These are phyloP conservation scores for Megacollybia marginata DNA, from an alignment of 768 basidiomycete genomes.

Conservation along the genomic window DNA sequence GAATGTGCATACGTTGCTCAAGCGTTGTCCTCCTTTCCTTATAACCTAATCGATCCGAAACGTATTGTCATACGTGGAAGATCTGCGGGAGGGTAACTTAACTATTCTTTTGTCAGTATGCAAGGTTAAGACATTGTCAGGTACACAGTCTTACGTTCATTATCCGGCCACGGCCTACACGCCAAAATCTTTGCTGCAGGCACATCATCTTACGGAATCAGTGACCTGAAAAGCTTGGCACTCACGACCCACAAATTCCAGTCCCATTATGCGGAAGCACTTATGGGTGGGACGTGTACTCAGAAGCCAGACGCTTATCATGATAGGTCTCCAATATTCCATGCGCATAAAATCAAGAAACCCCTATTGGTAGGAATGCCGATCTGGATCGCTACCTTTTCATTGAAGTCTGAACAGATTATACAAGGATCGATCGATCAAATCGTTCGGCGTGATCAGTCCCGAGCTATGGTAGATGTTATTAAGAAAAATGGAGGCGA, in stretches of 20 bases:
- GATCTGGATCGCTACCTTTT: too few relatives aligned
- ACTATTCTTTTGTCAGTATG: constrained; percentile 48
- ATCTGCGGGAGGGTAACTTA: constrained; percentile 70
- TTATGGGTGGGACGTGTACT: constrained; percentile 45
- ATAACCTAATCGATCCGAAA: constrained; percentile 52
- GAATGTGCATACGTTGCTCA: constrained; percentile 57
- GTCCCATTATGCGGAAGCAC: constrained; percentile 34
- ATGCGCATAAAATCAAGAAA: constrained; percentile 41
- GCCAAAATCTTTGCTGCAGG: constrained; percentile 64
- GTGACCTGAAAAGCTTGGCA: constrained; percentile 46
- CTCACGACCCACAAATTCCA: constrained; percentile 55
- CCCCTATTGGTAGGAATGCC: constrained; percentile 49
- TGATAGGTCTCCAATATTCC: constrained; percentile 45
- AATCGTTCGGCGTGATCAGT: constrained; percentile 49
- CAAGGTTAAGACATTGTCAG: too few relatives aligned
- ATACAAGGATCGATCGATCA: constrained; percentile 35
- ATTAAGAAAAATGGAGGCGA: constrained; percentile 30
- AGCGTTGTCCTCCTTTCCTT: constrained; percentile 34
- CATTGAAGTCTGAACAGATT: constrained; percentile 23
- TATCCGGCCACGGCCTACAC: constrained; percentile 29
- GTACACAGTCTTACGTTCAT: too few relatives aligned
- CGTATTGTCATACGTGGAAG: constrained; percentile 69
- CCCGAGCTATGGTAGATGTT: constrained; percentile 32
- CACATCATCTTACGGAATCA: constrained; percentile 61
- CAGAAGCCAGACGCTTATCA: constrained; percentile 42